phyloP scores from a whole-genome alignment of 352 stramenopile genomes.

The Blastocystis sp. region DNA sequence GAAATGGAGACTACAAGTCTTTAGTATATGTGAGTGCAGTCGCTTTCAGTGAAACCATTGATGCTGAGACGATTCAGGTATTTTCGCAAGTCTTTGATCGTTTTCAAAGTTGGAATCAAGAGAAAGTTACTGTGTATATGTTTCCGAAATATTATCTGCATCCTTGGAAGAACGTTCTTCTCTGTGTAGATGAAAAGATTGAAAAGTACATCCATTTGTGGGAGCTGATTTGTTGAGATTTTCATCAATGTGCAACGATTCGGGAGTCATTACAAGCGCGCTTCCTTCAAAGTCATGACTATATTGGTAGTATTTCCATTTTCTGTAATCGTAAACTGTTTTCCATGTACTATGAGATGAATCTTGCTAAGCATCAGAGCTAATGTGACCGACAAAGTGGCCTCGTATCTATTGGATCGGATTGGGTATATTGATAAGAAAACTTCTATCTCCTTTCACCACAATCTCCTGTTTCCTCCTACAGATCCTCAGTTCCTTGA shows the following conservation, averaged over 20 bases:
- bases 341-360: not conserved
- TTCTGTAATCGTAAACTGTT: constrained; percentile 8
- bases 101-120: not conserved
- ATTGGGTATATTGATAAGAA: not conserved
- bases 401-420: not conserved
- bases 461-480: not conserved
- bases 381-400: not conserved
- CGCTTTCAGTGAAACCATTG: not conserved
- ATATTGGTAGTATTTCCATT: not conserved
- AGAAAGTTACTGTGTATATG: not conserved
- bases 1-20: not conserved
- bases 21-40: not conserved
- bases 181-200: not conserved
- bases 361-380: not conserved
- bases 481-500: not conserved
- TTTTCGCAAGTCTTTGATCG: not conserved
- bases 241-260: not conserved
- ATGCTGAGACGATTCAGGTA: not conserved
- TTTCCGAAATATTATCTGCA: not conserved
- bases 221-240: constrained; percentile 18
- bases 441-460: not conserved
- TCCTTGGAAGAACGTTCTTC: constrained; percentile 17
- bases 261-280: not conserved
- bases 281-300: not conserved
- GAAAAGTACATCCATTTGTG: not conserved